Base-by-base conservation (phyloP, 1,284 basidiomycete genomes). In the Pyrrhoderma lamaoense region DNA sequence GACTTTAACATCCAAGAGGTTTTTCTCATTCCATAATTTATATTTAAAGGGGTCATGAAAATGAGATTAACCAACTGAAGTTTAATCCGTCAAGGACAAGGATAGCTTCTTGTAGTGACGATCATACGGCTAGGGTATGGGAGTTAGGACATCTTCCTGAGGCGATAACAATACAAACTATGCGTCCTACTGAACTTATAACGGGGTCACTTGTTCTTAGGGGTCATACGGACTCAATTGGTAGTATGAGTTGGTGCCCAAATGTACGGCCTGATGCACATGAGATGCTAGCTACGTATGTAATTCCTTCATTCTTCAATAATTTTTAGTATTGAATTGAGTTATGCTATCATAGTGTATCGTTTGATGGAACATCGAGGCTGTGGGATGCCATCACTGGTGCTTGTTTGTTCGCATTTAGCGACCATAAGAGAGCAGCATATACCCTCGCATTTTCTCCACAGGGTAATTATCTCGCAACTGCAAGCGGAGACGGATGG, bases 81-180 rank as follows among this genome's bases (percentile, higher is more conserved):
- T 79, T 76, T 60, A 87, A 85, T 56, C 71, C 79, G 11, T 71
- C 75, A 31, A 70, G 74, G 31, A 87, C 82, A 21, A 73, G 76
- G 47, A 62, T 92, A 45, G 88, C 86, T 34, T 85, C 88, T 2
- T 86, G 85, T 63, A 86, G 87, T 0, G 89, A 92, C 61, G 89
- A 92, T 58, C 68, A 70, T 51, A 86, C 84, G 0, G 82, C 84
- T 22, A 79, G 85, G 27, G 75, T 92, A 60, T 92, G 88, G 87
- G 75, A 77, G 51, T 66, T 88, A 27, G 66, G 68, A 45, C 61
- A 61, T 62, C 68, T 61, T 63, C 69, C 58, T 55, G 70, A 48
- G 57, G 61, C 46, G 52, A 65, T 58, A 44, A 57, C 58, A 19
- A 55, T 57, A 0, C 70, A 72, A 19, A 63, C 66, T 23, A 72